Percentiles rank a stretch among this genome's conserved stretches.
Conservation (phyloP, 2,329 filamentous ascomycete genomes). For the Aspergillus sp. region DNA sequence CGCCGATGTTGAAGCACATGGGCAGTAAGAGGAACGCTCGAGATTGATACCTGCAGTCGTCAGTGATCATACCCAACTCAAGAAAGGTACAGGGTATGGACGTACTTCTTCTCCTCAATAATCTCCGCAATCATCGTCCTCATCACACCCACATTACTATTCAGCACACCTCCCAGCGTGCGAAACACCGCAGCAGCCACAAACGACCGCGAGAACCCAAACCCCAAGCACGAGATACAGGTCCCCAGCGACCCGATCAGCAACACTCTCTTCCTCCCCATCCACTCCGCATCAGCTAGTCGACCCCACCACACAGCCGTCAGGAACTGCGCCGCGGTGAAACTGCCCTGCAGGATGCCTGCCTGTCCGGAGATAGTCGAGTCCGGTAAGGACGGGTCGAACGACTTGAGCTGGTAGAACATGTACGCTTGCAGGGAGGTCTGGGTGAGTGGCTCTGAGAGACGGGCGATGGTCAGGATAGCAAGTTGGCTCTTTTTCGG, state of each 20-base stretch:
- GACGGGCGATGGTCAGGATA: constrained; percentile 73
- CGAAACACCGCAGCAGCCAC: constrained; percentile 65
- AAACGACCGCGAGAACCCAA: constrained; percentile 69
- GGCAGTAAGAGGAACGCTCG: constrained; percentile 62
- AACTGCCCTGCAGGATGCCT: constrained; percentile 74
- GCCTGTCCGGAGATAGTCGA: constrained; percentile 73
- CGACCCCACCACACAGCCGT: constrained; percentile 83
- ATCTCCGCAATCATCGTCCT: constrained; percentile 74
- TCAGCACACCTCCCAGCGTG: constrained; percentile 65
- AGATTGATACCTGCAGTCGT: constrained; percentile 43
- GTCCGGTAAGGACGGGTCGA: constrained; percentile 61
- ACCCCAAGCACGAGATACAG: constrained; percentile 64
- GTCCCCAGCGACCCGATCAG: constrained; percentile 75
- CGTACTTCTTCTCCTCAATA: constrained; percentile 67
- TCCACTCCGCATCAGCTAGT: constrained; percentile 63
- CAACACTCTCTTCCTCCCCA: constrained; percentile 76
- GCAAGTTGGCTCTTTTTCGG: constrained; percentile 76
- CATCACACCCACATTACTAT: constrained; percentile 75
- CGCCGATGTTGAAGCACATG: constrained; percentile 70
- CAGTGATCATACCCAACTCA: background rate
- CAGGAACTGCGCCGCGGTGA: constrained; percentile 78
- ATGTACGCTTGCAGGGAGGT: constrained; percentile 78
- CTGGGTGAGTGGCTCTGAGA: constrained; percentile 81
- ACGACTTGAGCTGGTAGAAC: constrained; percentile 85
- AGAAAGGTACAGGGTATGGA: background rate